These are phyloP conservation scores for Nakaseomyces sp. DNA, from an alignment of 1,139 yeast species.

Conservation along the genomic window DNA sequence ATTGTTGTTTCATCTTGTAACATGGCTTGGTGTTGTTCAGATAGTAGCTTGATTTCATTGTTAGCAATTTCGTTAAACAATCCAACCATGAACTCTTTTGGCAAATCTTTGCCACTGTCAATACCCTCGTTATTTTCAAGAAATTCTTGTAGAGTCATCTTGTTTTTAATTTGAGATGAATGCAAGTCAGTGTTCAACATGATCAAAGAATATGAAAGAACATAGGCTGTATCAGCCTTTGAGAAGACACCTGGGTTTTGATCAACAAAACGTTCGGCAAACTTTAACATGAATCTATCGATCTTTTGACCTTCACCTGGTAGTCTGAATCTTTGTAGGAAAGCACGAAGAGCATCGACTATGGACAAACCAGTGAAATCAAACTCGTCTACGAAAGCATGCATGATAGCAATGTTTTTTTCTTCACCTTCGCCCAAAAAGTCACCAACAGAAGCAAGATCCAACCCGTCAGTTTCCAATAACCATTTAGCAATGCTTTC, in stretches of 20 bases:
- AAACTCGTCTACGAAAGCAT: constrained; percentile 83
- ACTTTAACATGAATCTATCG: constrained; percentile 91
- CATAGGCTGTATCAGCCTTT: constrained; percentile 90
- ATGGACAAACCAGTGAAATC: constrained; percentile 62
- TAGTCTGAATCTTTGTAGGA: constrained; percentile 78
- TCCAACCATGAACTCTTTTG: constrained; percentile 57
- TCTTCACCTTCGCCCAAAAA: constrained; percentile 86
- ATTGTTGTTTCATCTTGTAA: constrained; percentile 52
- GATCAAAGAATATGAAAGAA: constrained; percentile 84
- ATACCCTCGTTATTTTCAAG: constrained; percentile 84
- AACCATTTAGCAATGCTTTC: constrained; percentile 65
- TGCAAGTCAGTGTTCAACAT: constrained; percentile 92
- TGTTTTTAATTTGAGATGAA: constrained; percentile 71
- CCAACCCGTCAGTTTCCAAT: constrained; percentile 69
- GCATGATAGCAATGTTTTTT: constrained; percentile 74
- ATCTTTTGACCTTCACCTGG: constrained; percentile 99
- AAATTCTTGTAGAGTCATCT: constrained; percentile 86
- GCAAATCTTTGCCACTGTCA: constrained; percentile 81
- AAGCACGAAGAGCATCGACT: constrained; percentile 77
- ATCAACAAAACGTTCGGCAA: constrained; percentile 83
- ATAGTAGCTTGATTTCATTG: constrained; percentile 81
- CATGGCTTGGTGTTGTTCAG: constrained; percentile 91
- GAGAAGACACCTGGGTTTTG: constrained; percentile 83
- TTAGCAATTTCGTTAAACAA: constrained; percentile 68
- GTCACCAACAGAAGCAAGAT: constrained; percentile 81